Conservation (phyloP, 371 early-diverging fungal genomes). For the Apophysomyces ossiformis region DNA sequence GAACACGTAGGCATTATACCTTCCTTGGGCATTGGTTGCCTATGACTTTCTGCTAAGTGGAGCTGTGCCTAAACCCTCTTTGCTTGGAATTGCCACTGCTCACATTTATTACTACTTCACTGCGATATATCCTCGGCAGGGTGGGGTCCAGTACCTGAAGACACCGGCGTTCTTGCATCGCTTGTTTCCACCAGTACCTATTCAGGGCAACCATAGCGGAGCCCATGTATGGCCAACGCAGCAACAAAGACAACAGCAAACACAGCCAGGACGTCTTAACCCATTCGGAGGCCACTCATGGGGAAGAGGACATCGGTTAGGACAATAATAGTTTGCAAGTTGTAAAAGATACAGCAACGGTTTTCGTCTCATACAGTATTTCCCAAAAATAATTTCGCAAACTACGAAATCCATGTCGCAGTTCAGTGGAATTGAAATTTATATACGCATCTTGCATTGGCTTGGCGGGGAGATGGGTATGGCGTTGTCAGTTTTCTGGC, state of each 20-base stretch:
- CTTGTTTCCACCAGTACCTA: slow-evolving; percentile 40
- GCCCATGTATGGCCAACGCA: slow-evolving; percentile 10
- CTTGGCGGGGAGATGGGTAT: no score
- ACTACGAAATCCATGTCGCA: no score
- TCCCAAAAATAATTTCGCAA: no score
- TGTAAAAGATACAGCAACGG: not conserved
- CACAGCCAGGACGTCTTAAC: slow-evolving; percentile 17
- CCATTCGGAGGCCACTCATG: slow-evolving; percentile 46
- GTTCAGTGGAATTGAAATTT: no score
- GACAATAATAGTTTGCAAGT: slow-evolving; percentile 19
- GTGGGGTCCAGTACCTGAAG: slow-evolving; percentile 55
- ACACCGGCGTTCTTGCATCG: slow-evolving; percentile 58
- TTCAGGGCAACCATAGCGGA: slow-evolving; percentile 19
- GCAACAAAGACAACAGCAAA: slow-evolving; percentile 7
- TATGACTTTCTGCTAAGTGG: slow-evolving; percentile 45
- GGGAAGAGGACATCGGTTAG: slow-evolving; percentile 55
- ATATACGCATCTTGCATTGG: no score
- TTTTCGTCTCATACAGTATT: no score
- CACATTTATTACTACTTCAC: slow-evolving; percentile 64
- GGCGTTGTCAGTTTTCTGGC: no score
- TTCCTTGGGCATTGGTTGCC: slow-evolving; percentile 72
- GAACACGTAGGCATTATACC: slow-evolving; percentile 56
- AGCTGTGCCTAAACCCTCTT: slow-evolving; percentile 13
- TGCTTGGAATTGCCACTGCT: slow-evolving; percentile 53
- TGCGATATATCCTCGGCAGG: slow-evolving; percentile 57